Conservation (phyloP, 129 eudicot genomes). For the Scalesia atractyloides region DNA sequence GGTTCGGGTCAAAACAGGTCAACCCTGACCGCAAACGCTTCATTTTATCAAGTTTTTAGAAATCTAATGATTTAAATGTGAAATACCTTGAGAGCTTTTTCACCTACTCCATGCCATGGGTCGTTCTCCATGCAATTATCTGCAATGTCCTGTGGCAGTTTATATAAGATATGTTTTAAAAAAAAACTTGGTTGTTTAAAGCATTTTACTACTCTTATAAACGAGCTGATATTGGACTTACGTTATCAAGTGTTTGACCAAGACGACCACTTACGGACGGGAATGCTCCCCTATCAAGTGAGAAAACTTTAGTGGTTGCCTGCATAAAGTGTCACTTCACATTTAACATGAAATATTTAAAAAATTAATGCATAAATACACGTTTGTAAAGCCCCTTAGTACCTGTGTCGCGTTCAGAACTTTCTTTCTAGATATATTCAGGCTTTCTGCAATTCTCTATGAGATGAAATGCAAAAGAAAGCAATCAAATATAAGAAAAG, state of each 20-base stretch:
- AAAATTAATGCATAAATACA: background rate
- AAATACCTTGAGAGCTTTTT: conserved; percentile 83
- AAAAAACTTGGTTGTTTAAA: background rate
- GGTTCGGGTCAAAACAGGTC: conserved; percentile 74
- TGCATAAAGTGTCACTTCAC: conserved; percentile 26
- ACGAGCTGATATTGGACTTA: conserved; percentile 39
- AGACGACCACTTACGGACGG: conserved; percentile 83
- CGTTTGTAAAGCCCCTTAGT: conserved; percentile 24
- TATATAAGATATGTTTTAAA: conserved; percentile 3
- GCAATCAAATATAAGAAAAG: conserved; percentile 12
- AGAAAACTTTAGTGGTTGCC: conserved; percentile 82
- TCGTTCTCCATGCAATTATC: conserved; percentile 72
- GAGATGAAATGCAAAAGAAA: conserved; percentile 16
- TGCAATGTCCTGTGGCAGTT: conserved; percentile 74
- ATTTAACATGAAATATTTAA: conserved; percentile 4
- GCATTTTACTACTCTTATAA: background rate
- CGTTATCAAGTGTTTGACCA: conserved; percentile 83
- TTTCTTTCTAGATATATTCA: conserved; percentile 91
- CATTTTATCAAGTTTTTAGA: background rate
- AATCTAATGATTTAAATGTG: background rate
- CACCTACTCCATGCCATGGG: conserved; percentile 97
- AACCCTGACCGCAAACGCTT: background rate
- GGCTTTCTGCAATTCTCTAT: conserved; percentile 78
- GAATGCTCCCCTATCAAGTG: conserved; percentile 91
- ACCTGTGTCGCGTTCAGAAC: conserved; percentile 93